Evolutionary conservation across 208 protist species (phyloP).

Genomic region (Acanthamoeba royreba): DNA sequence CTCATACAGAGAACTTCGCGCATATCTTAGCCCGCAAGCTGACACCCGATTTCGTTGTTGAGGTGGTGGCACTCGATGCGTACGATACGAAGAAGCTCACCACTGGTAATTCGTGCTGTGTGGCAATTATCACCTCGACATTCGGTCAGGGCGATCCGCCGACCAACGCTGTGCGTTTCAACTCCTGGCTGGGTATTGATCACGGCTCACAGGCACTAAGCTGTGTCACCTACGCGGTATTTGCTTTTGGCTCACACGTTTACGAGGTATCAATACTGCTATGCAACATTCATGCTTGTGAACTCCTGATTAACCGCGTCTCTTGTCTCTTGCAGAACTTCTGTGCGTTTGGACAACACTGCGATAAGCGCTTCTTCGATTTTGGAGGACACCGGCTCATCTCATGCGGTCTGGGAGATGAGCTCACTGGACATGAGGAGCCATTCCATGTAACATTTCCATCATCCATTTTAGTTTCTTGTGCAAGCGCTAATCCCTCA

Average conservation of each 20-base stretch:
- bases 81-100: background rate
- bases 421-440: background rate
- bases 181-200: background rate
- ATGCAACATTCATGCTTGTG: no score
- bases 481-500: background rate
- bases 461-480: no score
- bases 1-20: background rate
- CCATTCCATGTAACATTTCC: background rate
- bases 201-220: background rate
- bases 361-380: background rate
- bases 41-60: background rate
- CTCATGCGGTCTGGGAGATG: background rate
- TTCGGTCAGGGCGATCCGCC: conserved; percentile 11
- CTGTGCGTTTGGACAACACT: background rate
- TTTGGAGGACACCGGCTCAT: background rate
- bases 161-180: background rate
- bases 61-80: background rate
- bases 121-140: background rate
- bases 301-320: no score
- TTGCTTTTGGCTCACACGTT: background rate
- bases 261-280: no score
- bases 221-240: background rate
- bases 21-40: background rate
- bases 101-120: background rate
- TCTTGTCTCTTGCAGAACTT: no score